Percentiles rank a stretch among this genome's conserved stretches.
These are phyloP conservation scores for Aegilops tauschii DNA, from an alignment of 176 grass and related monocot species.

Conservation along the genomic window DNA sequence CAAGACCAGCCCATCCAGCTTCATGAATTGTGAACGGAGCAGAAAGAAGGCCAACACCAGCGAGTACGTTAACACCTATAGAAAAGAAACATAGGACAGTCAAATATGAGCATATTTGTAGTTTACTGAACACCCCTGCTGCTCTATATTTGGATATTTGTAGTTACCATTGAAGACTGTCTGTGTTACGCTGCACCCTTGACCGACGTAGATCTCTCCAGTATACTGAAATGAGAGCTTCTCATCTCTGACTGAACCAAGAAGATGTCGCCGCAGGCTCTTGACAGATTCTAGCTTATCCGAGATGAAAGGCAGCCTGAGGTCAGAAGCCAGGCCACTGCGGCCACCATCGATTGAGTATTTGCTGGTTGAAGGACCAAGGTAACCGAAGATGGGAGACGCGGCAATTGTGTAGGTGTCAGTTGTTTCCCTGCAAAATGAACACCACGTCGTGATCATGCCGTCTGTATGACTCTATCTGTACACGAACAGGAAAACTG, in stretches of 20 bases:
- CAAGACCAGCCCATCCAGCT: conserved; percentile 80
- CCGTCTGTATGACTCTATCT: neutral
- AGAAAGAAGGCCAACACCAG: conserved; percentile 89
- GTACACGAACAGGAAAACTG: neutral
- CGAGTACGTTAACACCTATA: conserved; percentile 84
- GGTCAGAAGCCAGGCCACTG: conserved; percentile 59
- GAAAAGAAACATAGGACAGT: neutral
- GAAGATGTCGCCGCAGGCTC: conserved; percentile 39
- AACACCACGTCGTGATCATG: neutral
- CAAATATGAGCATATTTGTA: neutral
- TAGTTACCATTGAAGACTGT: conserved; percentile 93
- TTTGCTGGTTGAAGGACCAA: conserved; percentile 61
- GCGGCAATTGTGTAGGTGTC: conserved; percentile 88
- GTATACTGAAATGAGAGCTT: conserved; percentile 52
- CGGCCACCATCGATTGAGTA: conserved; percentile 43
- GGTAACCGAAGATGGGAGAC: conserved; percentile 79
- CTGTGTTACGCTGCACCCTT: conserved; percentile 82
- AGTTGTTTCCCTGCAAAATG: conserved; percentile 68
- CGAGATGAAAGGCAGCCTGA: conserved; percentile 62
- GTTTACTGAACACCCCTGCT: neutral
- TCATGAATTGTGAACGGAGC: conserved; percentile 77
- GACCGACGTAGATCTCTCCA: conserved; percentile 56
- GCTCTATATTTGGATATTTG: neutral
- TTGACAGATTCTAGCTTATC: conserved; percentile 51
- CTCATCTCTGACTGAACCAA: conserved; percentile 46